Percentiles rank a stretch among this genome's conserved stretches.
Evolutionary conservation across 2,329 filamentous ascomycete species (phyloP).

Genomic region (Eutypella sp.): DNA sequence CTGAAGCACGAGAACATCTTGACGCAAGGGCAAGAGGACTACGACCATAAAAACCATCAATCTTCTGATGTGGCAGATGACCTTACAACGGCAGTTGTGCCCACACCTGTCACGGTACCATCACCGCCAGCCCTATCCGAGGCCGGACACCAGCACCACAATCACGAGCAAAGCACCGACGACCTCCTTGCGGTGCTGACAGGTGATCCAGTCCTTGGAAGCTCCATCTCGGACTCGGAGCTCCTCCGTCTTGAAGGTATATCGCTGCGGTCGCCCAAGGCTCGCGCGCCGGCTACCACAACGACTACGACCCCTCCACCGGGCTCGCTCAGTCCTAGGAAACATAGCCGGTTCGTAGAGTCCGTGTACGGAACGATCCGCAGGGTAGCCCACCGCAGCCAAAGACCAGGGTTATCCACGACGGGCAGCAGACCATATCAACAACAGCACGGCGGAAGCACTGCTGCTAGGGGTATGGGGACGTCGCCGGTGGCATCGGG

Average conservation of each 20-base stretch:
- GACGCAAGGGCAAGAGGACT: conserved; percentile 14
- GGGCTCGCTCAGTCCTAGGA: conserved; percentile 20
- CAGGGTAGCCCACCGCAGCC: conserved; percentile 17
- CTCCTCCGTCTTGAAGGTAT: conserved; percentile 44
- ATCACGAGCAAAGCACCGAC: conserved; percentile 5
- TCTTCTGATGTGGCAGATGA: conserved; percentile 3
- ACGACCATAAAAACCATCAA: conserved; percentile 8
- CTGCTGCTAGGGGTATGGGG: too few species aligned
- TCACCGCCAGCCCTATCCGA: conserved; percentile 3
- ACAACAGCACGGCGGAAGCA: conserved; percentile 1
- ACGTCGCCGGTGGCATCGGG: too few species aligned
- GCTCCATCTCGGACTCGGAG: conserved; percentile 43
- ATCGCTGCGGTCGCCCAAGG: conserved; percentile 31
- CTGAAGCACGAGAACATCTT: conserved; percentile 12
- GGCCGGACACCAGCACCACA: neutral
- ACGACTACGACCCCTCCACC: conserved; percentile 5
- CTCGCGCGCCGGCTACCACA: conserved; percentile 16
- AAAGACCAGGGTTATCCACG: neutral
- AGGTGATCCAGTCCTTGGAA: conserved; percentile 24
- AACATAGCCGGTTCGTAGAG: conserved; percentile 22
- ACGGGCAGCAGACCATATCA: conserved; percentile 1
- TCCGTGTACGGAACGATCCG: conserved; percentile 23
- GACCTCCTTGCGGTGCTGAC: conserved; percentile 11
- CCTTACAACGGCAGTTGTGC: neutral
- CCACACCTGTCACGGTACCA: conserved; percentile 7